Evolutionary conservation across 2,329 filamentous ascomycete species (phyloP).

Genomic region (Hypoxylon sp.): DNA sequence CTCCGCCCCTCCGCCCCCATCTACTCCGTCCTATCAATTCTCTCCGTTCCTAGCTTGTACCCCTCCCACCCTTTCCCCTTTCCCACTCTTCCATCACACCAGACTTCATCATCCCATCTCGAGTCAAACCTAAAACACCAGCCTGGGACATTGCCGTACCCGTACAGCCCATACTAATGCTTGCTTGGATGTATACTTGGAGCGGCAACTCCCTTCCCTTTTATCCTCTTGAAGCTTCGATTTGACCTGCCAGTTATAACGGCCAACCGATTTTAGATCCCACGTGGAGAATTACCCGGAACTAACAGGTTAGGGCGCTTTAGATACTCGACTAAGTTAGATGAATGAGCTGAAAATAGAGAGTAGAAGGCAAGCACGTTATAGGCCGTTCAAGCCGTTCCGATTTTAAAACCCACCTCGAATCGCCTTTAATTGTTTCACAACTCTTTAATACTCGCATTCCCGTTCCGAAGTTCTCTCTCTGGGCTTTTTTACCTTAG

Average conservation of each 20-base stretch:
- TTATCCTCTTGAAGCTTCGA: slow-evolving; percentile 10
- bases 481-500: neutral
- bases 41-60: slow-evolving; percentile 22
- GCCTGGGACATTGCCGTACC: slow-evolving; percentile 22
- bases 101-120: slow-evolving; percentile 34
- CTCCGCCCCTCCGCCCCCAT: slow-evolving; percentile 40
- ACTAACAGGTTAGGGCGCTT: slow-evolving; percentile 12
- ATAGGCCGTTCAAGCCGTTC: neutral
- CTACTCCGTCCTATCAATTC: slow-evolving; percentile 26
- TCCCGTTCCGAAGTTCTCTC: slow-evolving; percentile 1
- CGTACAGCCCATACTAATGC: neutral
- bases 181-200: slow-evolving; percentile 12
- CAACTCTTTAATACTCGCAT: slow-evolving; percentile 11
- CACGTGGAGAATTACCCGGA: slow-evolving; percentile 44
- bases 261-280: slow-evolving; percentile 45
- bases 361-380: slow-evolving; percentile 2
- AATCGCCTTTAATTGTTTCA: slow-evolving; percentile 28
- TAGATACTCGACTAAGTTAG: slow-evolving; percentile 12
- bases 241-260: slow-evolving; percentile 17
- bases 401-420: slow-evolving; percentile 1
- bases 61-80: slow-evolving; percentile 17
- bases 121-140: slow-evolving; percentile 37
- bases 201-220: slow-evolving; percentile 20
- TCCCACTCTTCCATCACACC: slow-evolving; percentile 10
- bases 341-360: slow-evolving; percentile 12